phyloP scores from a whole-genome alignment of 805 yeast genomes.

The Kodamaea restingae region DNA sequence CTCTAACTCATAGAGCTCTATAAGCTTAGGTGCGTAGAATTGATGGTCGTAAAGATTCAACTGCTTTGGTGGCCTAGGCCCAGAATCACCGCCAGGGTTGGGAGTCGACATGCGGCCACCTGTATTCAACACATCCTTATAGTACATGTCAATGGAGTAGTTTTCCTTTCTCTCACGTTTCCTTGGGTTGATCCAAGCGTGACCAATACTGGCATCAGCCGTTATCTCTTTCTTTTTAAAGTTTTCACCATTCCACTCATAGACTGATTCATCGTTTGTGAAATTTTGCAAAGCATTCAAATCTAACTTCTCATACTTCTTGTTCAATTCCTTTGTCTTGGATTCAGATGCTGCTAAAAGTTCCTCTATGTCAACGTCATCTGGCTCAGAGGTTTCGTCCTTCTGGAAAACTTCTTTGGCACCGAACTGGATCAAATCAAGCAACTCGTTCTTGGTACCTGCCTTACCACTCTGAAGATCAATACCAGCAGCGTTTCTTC shows the following conservation, averaged over 20 bases:
- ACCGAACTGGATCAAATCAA: slow-evolving; percentile 81
- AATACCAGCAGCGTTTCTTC: slow-evolving; percentile 40
- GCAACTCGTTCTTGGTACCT: slow-evolving; percentile 63
- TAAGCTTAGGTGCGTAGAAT: slow-evolving; percentile 73
- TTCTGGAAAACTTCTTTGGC: slow-evolving; percentile 58
- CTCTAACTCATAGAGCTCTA: slow-evolving; percentile 77
- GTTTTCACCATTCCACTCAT: slow-evolving; percentile 86
- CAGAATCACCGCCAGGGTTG: slow-evolving; percentile 39
- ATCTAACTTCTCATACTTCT: slow-evolving; percentile 63
- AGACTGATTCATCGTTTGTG: slow-evolving; percentile 62
- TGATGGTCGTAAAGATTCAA: slow-evolving; percentile 85
- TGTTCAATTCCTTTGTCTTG: slow-evolving; percentile 58
- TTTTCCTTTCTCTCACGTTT: slow-evolving; percentile 82
- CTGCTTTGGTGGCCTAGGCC: slow-evolving; percentile 83
- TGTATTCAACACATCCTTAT: slow-evolving; percentile 72
- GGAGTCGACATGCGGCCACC: slow-evolving; percentile 39
- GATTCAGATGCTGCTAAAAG: slow-evolving; percentile 57
- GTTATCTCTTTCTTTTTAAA: slow-evolving; percentile 61
- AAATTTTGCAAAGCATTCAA: slow-evolving; percentile 76
- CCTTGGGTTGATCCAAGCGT: slow-evolving; percentile 79
- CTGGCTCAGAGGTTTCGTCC: slow-evolving; percentile 34
- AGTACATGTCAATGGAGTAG: slow-evolving; percentile 83
- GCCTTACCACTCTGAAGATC: slow-evolving; percentile 27
- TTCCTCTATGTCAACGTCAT: slow-evolving; percentile 54
- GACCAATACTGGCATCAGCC: slow-evolving; percentile 46